These are phyloP conservation scores for Telopea speciosissima DNA, from an alignment of 177 flowering plant genomes.

Conservation along the genomic window DNA sequence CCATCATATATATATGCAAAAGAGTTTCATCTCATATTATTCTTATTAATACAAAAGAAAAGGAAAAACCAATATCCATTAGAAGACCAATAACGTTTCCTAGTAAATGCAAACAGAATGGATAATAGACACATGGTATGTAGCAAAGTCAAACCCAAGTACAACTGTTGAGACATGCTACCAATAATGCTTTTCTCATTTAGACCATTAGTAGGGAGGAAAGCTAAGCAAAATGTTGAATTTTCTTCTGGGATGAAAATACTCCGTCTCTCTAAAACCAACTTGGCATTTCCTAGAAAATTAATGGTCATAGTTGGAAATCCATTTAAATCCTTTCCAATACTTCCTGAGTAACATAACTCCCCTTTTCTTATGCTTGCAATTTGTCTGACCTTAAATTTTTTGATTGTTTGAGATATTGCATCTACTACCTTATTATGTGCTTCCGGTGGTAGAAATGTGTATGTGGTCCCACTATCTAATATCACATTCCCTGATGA, in stretches of 20 bases:
- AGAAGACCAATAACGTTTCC: no score
- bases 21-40: no score
- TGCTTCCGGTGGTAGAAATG: slow-evolving; percentile 8
- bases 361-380: no score
- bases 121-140: slow-evolving; percentile 13
- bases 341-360: no score
- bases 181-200: slow-evolving; percentile 18
- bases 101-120: slow-evolving; percentile 27
- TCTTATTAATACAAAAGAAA: no score
- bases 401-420: no score
- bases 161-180: slow-evolving; percentile 24
- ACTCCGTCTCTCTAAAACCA: slow-evolving; percentile 21
- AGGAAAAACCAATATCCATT: no score
- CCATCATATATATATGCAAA: no score
- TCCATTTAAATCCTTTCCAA: no score
- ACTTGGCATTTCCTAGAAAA: slow-evolving; percentile 19
- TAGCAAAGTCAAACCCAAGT: slow-evolving; percentile 24
- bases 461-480: slow-evolving; percentile 17
- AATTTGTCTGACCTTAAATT: no score
- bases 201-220: neutral
- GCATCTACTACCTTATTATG: no score
- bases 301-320: no score
- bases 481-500: slow-evolving; percentile 10
- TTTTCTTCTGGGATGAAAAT: slow-evolving; percentile 15
- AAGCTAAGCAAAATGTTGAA: slow-evolving; percentile 23